Evolutionary conservation across 331 rosid species (phyloP), one percentile per base, ranked within the genome.

Genomic region (Pyracantha coccinea): DNA sequence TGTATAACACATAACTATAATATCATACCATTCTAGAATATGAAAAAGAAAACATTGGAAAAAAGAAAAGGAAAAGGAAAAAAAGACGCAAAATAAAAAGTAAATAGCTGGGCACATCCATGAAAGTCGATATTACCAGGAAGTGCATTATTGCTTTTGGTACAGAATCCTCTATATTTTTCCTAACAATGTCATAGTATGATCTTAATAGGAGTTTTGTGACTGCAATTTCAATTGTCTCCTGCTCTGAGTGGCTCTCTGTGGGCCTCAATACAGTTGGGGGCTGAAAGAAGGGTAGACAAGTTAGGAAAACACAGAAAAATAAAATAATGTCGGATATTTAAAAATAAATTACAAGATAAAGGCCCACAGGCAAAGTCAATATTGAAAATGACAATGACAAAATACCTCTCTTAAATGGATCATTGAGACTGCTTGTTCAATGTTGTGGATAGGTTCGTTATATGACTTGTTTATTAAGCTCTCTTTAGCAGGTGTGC

Each of bases 121-220:
- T 14, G 47, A 54, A 12, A 35, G 79, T 24, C 7, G 35, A 71
- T n/a, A 68, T 80, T 92, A 95, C 99, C 97, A 95, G 78, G 92
- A 95, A 95, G 83, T 95, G 97, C 96, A 95, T 95, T 68, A 95
- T 90, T 69, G 96, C 90, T 87, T 95, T 95, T 33, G 99, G 99
- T 55, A 95, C 81, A 71, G 78, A 72, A 78, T 95, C 99, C 85
- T 95, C 93, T 44, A 90, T 86, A 76, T 90, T 95, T 77, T 89
- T 90, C 78, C 97, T 85, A 74, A 90, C 99, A 60, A 95, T 89
- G 80, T 89, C 96, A 79, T 92, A 92, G 82, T 92, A 95, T 50
- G 99, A 95, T 80, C 87, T 86, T 90, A 95, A 79, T 67, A 95
- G 87, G 78, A 92, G 82, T 87, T 90, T 95, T 23, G 92, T 95